A percentile compares a stretch with the other conserved stretches of the same genome.
phyloP scores from a whole-genome alignment of 2,329 filamentous ascomycete genomes.

The Colletotrichum agaves region DNA sequence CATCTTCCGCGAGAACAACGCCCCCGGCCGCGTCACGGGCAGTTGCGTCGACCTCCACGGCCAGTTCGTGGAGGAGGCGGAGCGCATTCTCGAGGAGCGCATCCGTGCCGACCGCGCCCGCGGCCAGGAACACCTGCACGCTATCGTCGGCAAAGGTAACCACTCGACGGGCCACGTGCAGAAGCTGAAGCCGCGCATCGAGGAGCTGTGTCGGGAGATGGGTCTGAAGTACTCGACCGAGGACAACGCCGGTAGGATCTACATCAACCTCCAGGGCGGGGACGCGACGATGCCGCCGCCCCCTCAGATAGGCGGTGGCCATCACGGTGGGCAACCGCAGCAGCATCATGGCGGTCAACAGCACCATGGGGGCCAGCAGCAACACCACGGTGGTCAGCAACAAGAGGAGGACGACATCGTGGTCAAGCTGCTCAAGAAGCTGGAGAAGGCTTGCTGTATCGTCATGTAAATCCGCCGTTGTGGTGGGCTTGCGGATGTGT shows the following conservation, averaged over 20 bases:
- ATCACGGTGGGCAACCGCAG: slow-evolving; percentile 49
- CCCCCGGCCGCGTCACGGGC: slow-evolving; percentile 74
- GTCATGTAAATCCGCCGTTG: slow-evolving; percentile 71
- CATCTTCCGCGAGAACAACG: slow-evolving; percentile 97
- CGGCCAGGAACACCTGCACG: slow-evolving; percentile 86
- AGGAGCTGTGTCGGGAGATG: slow-evolving; percentile 84
- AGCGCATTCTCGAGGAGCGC: slow-evolving; percentile 86
- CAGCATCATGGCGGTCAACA: slow-evolving; percentile 52
- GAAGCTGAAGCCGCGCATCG: slow-evolving; percentile 95
- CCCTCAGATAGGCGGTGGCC: slow-evolving; percentile 51
- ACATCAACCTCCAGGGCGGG: slow-evolving; percentile 84
- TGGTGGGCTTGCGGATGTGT: neutral
- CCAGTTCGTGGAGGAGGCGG: slow-evolving; percentile 93
- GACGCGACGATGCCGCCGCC: slow-evolving; percentile 60
- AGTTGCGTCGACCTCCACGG: slow-evolving; percentile 97
- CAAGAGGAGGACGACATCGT: slow-evolving; percentile 69
- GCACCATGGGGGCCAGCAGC: slow-evolving; percentile 54
- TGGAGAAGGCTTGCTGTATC: slow-evolving; percentile 77
- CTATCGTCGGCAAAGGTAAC: slow-evolving; percentile 96
- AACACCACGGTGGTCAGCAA: slow-evolving; percentile 55
- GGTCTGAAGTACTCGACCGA: slow-evolving; percentile 87
- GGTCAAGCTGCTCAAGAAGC: slow-evolving; percentile 70
- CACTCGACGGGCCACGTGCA: slow-evolving; percentile 85
- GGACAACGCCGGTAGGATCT: slow-evolving; percentile 89
- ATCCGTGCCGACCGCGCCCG: slow-evolving; percentile 80